phyloP scores from a whole-genome alignment of 2,329 filamentous ascomycete genomes.

The Elsinoe necatrix region DNA sequence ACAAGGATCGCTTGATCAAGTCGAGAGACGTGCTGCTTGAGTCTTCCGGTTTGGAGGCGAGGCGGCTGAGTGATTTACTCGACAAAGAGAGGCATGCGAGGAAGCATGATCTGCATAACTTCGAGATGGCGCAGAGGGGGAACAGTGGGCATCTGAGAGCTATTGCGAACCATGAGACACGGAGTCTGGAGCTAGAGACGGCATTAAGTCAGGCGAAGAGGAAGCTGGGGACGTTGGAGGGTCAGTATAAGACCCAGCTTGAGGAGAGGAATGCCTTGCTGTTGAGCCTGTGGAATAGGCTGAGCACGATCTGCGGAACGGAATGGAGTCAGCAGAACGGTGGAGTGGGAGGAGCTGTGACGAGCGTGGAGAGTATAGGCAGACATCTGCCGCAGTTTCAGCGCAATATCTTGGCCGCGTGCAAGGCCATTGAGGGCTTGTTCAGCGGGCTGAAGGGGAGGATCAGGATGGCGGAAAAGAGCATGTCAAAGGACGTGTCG shows the following conservation, averaged over 20 bases:
- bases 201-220: constrained; percentile 68
- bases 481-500: constrained; percentile 86
- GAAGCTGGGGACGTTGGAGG: constrained; percentile 66
- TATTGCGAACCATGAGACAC: constrained; percentile 73
- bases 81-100: constrained; percentile 84
- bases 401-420: constrained; percentile 76
- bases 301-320: constrained; percentile 75
- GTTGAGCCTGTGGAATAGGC: constrained; percentile 78
- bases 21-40: constrained; percentile 84
- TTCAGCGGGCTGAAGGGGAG: constrained; percentile 69
- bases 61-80: constrained; percentile 75
- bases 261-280: constrained; percentile 82
- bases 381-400: constrained; percentile 82
- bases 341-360: constrained; percentile 78
- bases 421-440: constrained; percentile 78
- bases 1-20: constrained; percentile 84
- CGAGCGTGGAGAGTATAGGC: constrained; percentile 75
- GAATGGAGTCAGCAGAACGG: constrained; percentile 90
- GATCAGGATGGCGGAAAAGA: constrained; percentile 77
- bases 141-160: constrained; percentile 81
- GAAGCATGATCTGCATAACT: constrained; percentile 76
- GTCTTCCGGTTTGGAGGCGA: constrained; percentile 75
- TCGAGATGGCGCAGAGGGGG: constrained; percentile 79
- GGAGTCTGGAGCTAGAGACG: constrained; percentile 80
- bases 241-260: constrained; percentile 76